Evolutionary conservation across 2,329 filamentous ascomycete species (phyloP), one percentile per base, ranked within the genome.

Genomic region (Rutstroemia sp.): DNA sequence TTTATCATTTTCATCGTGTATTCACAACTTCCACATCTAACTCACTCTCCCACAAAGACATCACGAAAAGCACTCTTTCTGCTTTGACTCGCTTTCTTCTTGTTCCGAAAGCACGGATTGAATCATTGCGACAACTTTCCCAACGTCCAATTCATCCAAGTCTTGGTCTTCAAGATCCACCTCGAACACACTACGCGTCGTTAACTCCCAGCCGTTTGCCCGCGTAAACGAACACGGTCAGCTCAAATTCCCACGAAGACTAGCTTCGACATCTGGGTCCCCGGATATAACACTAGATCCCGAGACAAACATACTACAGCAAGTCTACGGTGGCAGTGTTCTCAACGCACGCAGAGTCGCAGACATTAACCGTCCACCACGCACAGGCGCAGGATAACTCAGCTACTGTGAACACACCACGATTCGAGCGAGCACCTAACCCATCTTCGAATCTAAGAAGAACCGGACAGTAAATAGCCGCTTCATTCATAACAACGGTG

Each of bases 391-490:
- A 36, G 44, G 56, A 47, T 54, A 57, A 53, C 44, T 19, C 34
- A 39, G 17, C 27, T 46, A 46, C 44, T 30, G 17, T 19, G 27
- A 30, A 10, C 27, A 30, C 27, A 30, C 27, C 10, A 30, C 27
- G 10, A 30, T 30, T 30, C 10, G 27, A 30, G 27, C 49, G 56
- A 59, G 51, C 55, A 44, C 44, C 23, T 50, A 23, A 44, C 44
- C 23, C 51, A 23, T 40, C 48, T 54, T 59, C 25, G 50, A 57
- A 58, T 58, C 59, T 63, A 63, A 61, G 57, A 63, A 64, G 60
- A 44, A 60, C 61, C 63, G 60, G 59, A 61, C 58, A 61, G 30
- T 44, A 50, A 21, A 47, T 27, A 40, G 39, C 48, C 46, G 49
- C 19, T 56, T 48, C 42, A 52, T 42, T 57, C 55, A 54, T n/a